These are phyloP conservation scores for Cercospora berteroae DNA, from an alignment of 2,329 filamentous ascomycete genomes.

Conservation along the genomic window DNA sequence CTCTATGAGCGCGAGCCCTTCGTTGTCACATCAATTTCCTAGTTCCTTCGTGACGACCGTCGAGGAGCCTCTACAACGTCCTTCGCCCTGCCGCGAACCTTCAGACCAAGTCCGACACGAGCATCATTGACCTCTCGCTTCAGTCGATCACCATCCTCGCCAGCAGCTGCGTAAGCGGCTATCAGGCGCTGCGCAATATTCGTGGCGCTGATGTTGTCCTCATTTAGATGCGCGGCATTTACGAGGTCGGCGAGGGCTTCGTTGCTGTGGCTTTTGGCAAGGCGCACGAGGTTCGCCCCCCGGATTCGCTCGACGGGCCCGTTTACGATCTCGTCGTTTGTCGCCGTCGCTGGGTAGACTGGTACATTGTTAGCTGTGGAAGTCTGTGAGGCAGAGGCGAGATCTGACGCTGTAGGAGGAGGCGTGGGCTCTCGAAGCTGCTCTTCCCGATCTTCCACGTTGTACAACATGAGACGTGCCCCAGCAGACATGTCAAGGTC, in stretches of 20 bases:
- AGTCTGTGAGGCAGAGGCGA: not conserved
- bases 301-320: not conserved
- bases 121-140: not conserved
- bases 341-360: not conserved
- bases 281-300: not conserved
- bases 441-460: not conserved
- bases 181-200: not conserved
- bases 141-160: not conserved
- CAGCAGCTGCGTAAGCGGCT: not conserved
- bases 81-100: not conserved
- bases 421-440: not conserved
- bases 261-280: not conserved
- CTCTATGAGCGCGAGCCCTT: not conserved
- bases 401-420: not conserved
- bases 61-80: not conserved
- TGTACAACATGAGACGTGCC: not conserved
- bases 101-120: not conserved
- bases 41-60: not conserved
- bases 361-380: not conserved
- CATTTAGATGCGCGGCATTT: not conserved
- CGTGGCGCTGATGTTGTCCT: not conserved
- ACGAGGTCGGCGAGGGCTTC: not conserved
- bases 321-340: not conserved
- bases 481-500: not conserved
- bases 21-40: no score